Conservation (phyloP, 352 stramenopile species). For the Globisporangium mamillatum region DNA sequence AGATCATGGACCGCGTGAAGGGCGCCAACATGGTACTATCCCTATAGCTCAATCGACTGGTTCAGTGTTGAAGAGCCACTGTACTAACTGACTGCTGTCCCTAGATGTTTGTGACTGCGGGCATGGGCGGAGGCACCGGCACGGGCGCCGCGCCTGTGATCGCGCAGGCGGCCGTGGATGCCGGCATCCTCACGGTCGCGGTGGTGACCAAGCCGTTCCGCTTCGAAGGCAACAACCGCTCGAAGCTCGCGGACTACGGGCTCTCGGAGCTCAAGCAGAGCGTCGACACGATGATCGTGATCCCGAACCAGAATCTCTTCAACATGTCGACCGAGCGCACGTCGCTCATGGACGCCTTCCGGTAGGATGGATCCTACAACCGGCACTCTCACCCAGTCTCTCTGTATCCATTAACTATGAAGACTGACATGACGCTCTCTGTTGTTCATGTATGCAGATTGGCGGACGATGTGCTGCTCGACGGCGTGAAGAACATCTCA, state of each 20-base stretch:
- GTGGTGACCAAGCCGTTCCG: slow-evolving; percentile 89
- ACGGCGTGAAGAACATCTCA: slow-evolving; percentile 88
- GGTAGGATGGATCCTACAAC: slow-evolving; percentile 26
- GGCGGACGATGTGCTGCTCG: slow-evolving; percentile 81
- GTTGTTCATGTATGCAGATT: slow-evolving; percentile 32
- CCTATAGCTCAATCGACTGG: neutral
- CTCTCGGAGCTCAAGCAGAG: slow-evolving; percentile 78
- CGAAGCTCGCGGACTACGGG: slow-evolving; percentile 75
- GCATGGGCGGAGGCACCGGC: slow-evolving; percentile 82
- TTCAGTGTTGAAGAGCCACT: neutral
- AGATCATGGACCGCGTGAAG: slow-evolving; percentile 84
- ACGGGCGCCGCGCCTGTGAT: slow-evolving; percentile 84
- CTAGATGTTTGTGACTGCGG: slow-evolving; percentile 87
- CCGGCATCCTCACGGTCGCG: slow-evolving; percentile 80
- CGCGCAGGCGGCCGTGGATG: slow-evolving; percentile 75
- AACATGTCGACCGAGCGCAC: slow-evolving; percentile 87
- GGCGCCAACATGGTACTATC: slow-evolving; percentile 79
- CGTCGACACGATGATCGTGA: slow-evolving; percentile 87
- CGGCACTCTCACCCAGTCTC: neutral
- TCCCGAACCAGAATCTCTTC: slow-evolving; percentile 89
- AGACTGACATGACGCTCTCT: neutral
- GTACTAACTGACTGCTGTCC: neutral
- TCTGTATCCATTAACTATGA: neutral
- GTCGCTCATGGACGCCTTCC: slow-evolving; percentile 86
- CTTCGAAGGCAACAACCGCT: slow-evolving; percentile 81